Base-by-base conservation (phyloP, 2,329 filamentous ascomycete species). In the Aspergillus phoenicis region DNA sequence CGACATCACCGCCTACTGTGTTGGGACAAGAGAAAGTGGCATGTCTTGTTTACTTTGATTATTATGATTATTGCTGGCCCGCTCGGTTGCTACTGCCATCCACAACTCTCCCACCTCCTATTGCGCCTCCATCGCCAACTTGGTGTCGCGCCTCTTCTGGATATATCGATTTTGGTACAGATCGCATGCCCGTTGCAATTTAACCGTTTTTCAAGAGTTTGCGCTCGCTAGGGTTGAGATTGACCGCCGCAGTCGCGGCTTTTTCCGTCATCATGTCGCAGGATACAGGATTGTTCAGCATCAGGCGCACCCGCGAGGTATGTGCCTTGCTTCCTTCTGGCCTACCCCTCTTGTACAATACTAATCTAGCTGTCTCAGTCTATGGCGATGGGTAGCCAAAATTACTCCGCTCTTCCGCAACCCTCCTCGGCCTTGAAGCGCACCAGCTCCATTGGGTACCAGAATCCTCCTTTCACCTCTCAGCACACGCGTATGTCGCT, bases 381-480 rank as follows among this genome's bases (percentile, higher is more conserved):
- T 10, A 59, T 78, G 92, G 97, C 95, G 57, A 86, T 98, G 62
- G 93, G 90, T 66, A 89, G 88, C 72, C 94, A 87, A 75, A 87
- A 89, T 76, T 94, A 93, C 76, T 90, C 91, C 20, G 87, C 87
- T 22, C 91, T 99, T 64, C 95, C 95, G 20, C 92, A 96, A 79
- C 94, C 95, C 8, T 85, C 91, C 28, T 98, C 94, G 43, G 91
- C 93, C 43, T 89, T 99, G 85, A 99, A 99, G 82, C 91, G 95
- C 76, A 90, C 91, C 30, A 95, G 88, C 72, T 93, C 92, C 11
- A 88, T 87, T 68, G 87, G 87, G 72, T 83, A 87, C 70, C 84
- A 86, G 62, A 84, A 85, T 71, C 82, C 82, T 60, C 86, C 85
- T 49, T 89, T 86, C 71, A 87, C 88, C 58, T 83, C 84, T 58